phyloP scores from a whole-genome alignment of 129 eudicot genomes.

The Helianthus annuus region DNA sequence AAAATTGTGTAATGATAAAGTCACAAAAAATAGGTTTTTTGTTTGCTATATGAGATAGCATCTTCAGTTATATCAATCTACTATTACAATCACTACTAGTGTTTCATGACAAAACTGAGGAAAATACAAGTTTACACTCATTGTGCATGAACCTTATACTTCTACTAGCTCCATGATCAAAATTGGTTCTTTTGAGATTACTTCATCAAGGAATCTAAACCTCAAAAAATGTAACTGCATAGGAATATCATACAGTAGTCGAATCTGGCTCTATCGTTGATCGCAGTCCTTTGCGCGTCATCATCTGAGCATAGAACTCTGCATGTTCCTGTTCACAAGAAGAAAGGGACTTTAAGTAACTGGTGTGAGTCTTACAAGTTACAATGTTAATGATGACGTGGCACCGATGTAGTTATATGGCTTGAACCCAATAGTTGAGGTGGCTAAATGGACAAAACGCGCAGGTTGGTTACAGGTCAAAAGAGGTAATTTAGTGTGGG shows the following conservation, averaged over 20 bases:
- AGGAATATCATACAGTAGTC: constrained; percentile 33
- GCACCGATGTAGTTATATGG: constrained; percentile 1
- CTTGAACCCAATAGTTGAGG: constrained; percentile 1
- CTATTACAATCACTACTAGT: constrained; percentile 18
- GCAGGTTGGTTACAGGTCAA: not conserved
- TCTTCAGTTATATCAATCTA: not conserved
- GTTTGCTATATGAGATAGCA: not conserved
- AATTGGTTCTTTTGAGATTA: constrained; percentile 28
- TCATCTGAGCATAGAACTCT: constrained; percentile 63
- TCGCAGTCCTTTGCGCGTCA: constrained; percentile 46
- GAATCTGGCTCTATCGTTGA: constrained; percentile 62
- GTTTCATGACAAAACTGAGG: constrained; percentile 23
- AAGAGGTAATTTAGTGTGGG: not conserved
- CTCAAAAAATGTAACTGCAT: constrained; percentile 18
- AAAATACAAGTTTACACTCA: constrained; percentile 28
- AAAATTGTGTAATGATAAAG: no score
- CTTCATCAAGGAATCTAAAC: constrained; percentile 25
- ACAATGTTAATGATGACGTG: not conserved
- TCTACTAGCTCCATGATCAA: constrained; percentile 33
- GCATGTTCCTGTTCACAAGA: constrained; percentile 55
- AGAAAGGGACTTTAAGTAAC: not conserved
- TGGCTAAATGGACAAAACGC: not conserved
- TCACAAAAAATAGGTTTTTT: no score
- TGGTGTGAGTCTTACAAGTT: not conserved
- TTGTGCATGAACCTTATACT: constrained; percentile 13